Base-by-base conservation (phyloP, 805 yeast genomes). In the Nakazawaea ambrosiae region DNA sequence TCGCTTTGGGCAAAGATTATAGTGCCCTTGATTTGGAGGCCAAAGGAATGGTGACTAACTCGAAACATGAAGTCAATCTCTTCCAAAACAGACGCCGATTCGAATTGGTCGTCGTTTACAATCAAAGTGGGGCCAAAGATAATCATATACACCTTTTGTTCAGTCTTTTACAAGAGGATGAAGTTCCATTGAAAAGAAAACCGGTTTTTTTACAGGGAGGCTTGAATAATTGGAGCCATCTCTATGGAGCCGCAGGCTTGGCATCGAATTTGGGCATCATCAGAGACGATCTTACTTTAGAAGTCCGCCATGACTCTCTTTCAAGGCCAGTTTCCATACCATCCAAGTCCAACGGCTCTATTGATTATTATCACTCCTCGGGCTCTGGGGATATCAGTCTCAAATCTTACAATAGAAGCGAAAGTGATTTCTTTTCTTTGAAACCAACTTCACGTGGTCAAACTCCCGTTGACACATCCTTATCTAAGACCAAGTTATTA, bases 11-110 rank as follows among this genome's bases (percentile, higher is more conserved):
- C 36, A 54, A 58, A 1, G 59, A 62, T 8, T 73, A 74, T 50
- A 64, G 73, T 0, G 85, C 83, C 48, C 58, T 54, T n/a, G 90
- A 81, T 38, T 58, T 89, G n/a, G 84, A 81, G 47, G 68, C 65
- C 30, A 60, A 73, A 33, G 68, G 90, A 9, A 60, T 78, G 41
- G 54, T 75, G 12, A 66, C 73, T 2, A 65, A 83, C 12, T 75
- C 88, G 2, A 65, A 65, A 11, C 53, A 54, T 3, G 92, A 86
- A 49, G 69, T 68, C 35, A 52, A 49, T 1, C 45, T 70, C 34
- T 88, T 88, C 48, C 54, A 60, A 17, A 55, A 61, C 3, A 60
- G 96, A 45, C 57, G 65, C 39, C 46, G 51, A 10, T 87, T 70
- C 51, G 85, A 81, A 34, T 58, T 77, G 31, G 64, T 90, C 1